Conservation (phyloP, 1,139 yeast species). For the Pichia sp. region DNA sequence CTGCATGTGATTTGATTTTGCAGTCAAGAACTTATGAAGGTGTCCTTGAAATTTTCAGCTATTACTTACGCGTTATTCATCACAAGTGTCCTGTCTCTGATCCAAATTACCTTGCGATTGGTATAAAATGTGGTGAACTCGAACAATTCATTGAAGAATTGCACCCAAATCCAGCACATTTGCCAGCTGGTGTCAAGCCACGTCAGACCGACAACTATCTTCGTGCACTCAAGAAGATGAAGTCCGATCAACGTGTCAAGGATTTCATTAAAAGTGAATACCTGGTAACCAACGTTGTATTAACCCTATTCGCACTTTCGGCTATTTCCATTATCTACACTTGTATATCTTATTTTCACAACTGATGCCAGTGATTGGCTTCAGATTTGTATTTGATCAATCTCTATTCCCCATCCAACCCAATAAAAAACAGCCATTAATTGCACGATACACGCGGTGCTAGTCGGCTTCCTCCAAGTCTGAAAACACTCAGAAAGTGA, state of each 20-base stretch:
- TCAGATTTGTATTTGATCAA: too few species aligned
- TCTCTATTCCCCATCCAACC: too few species aligned
- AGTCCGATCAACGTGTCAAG: slow-evolving; percentile 15
- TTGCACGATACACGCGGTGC: too few species aligned
- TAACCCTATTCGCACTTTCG: slow-evolving; percentile 17
- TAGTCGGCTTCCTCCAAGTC: too few species aligned
- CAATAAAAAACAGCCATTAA: too few species aligned
- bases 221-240: slow-evolving; percentile 28
- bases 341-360: not conserved
- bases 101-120: slow-evolving; percentile 81
- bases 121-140: slow-evolving; percentile 78
- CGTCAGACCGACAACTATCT: slow-evolving; percentile 31
- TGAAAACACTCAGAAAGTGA: too few species aligned
- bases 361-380: too few species aligned
- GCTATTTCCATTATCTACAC: slow-evolving; percentile 13
- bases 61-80: slow-evolving; percentile 70
- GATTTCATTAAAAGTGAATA: slow-evolving; percentile 15
- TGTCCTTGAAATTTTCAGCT: slow-evolving; percentile 67
- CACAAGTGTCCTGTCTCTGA: slow-evolving; percentile 71
- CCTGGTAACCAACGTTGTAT: slow-evolving; percentile 10
- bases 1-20: slow-evolving; percentile 71
- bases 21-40: slow-evolving; percentile 69
- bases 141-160: slow-evolving; percentile 77
- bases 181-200: slow-evolving; percentile 39
- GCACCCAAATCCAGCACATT: slow-evolving; percentile 45